phyloP scores from a whole-genome alignment of 352 stramenopile genomes.

The Globisporangium parvum region DNA sequence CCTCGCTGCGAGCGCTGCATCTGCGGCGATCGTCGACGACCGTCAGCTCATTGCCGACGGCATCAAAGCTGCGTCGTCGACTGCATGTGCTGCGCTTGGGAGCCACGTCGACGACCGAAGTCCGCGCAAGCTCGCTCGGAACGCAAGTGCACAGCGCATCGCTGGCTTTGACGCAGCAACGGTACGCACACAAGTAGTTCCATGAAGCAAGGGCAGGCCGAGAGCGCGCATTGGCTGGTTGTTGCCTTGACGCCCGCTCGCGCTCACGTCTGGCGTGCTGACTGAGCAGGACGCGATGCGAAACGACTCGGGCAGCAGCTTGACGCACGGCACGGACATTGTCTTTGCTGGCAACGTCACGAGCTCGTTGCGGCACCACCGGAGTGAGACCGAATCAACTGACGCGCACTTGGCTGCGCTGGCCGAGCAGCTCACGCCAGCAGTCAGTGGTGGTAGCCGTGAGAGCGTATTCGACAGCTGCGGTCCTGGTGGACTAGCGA shows the following conservation, averaged over 20 bases:
- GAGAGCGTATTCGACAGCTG: too few species aligned
- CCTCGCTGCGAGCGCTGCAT: neutral
- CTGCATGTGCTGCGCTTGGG: neutral
- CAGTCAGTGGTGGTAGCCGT: neutral
- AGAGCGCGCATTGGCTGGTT: neutral
- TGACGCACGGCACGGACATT: constrained; percentile 86
- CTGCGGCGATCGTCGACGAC: constrained; percentile 8
- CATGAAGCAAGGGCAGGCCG: neutral
- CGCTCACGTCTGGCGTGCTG: neutral
- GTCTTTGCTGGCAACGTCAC: constrained; percentile 88
- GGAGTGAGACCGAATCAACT: constrained; percentile 47
- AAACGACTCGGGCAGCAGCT: constrained; percentile 58
- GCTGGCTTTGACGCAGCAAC: constrained; percentile 4
- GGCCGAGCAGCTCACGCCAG: constrained; percentile 7
- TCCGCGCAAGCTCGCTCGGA: constrained; percentile 22
- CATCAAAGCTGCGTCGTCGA: constrained; percentile 16
- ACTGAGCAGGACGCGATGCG: constrained; percentile 17
- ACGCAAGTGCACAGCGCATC: constrained; percentile 19
- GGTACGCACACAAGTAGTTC: constrained; percentile 5
- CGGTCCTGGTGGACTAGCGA: too few species aligned
- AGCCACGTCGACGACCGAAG: constrained; percentile 14
- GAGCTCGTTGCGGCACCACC: constrained; percentile 63
- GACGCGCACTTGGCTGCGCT: constrained; percentile 8
- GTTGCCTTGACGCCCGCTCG: too few species aligned
- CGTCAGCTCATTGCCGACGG: constrained; percentile 11